phyloP scores from a whole-genome alignment of 768 basidiomycete genomes.

The Gelatoporia subvermispora region DNA sequence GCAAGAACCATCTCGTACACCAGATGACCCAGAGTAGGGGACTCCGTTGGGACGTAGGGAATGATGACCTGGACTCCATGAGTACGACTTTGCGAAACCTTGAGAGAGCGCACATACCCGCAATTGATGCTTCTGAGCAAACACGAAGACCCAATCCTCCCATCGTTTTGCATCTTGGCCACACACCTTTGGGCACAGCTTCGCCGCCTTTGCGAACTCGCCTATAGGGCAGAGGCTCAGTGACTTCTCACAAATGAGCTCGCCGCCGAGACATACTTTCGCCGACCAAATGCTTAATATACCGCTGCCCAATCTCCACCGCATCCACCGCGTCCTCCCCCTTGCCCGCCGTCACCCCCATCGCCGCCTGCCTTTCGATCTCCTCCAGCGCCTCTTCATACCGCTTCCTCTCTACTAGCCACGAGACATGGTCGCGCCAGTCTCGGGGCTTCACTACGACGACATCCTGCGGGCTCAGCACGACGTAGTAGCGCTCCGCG shows the following conservation, averaged over 20 bases:
- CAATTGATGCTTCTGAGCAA: slow-evolving; percentile 75
- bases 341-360: slow-evolving; percentile 23
- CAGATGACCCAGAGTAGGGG: slow-evolving; percentile 73
- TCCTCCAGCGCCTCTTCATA: slow-evolving; percentile 89
- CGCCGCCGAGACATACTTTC: slow-evolving; percentile 50
- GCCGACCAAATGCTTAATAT: slow-evolving; percentile 78
- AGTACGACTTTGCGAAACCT: neutral
- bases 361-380: slow-evolving; percentile 61
- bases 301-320: slow-evolving; percentile 75
- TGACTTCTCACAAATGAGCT: neutral
- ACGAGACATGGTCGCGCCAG: slow-evolving; percentile 82
- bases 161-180: slow-evolving; percentile 75
- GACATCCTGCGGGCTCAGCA: slow-evolving; percentile 81
- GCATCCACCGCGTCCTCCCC: slow-evolving; percentile 43
- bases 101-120: slow-evolving; percentile 44
- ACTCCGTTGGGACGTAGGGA: slow-evolving; percentile 79
- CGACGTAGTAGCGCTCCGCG: slow-evolving; percentile 58
- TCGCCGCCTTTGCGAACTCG: slow-evolving; percentile 74
- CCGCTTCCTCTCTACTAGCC: slow-evolving; percentile 81
- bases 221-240: slow-evolving; percentile 27
- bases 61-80: slow-evolving; percentile 62
- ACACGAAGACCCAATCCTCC: slow-evolving; percentile 94
- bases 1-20: slow-evolving; percentile 96
- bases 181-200: slow-evolving; percentile 81
- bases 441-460: slow-evolving; percentile 87